Conservation (phyloP, 2,329 filamentous ascomycete species). For the Ophiostoma populinum region DNA sequence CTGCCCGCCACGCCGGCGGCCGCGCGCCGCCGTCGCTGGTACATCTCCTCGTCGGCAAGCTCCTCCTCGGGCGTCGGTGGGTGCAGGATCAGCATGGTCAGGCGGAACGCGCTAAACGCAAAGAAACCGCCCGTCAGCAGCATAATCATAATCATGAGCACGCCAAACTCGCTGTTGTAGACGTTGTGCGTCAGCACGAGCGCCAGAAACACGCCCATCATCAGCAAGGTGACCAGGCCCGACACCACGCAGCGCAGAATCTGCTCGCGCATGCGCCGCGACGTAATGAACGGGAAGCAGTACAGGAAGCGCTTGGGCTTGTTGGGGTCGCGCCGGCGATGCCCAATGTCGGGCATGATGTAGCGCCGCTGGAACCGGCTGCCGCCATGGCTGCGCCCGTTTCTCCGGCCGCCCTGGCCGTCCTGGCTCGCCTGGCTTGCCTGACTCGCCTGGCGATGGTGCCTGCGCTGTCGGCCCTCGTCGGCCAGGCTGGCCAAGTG, state of each 20-base stretch:
- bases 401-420: constrained; percentile 1
- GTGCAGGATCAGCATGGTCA: constrained; percentile 48
- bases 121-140: constrained; percentile 62
- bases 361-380: constrained; percentile 7
- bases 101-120: constrained; percentile 57
- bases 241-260: constrained; percentile 47
- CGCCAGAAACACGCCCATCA: constrained; percentile 51
- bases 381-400: constrained; percentile 2
- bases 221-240: constrained; percentile 39
- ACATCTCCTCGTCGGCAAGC: constrained; percentile 17
- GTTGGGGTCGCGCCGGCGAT: neutral
- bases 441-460: constrained; percentile 3
- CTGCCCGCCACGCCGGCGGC: neutral
- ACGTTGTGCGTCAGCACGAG: constrained; percentile 49
- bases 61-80: constrained; percentile 18
- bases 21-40: constrained; percentile 9
- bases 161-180: constrained; percentile 53
- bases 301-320: constrained; percentile 28
- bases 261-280: constrained; percentile 33
- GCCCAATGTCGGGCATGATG: constrained; percentile 1
- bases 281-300: constrained; percentile 38
- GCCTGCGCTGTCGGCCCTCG: constrained; percentile 20
- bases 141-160: constrained; percentile 64
- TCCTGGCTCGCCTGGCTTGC: neutral
- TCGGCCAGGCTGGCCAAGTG: constrained; percentile 28